A percentile compares a stretch with the other conserved stretches of the same genome.
phyloP scores from a whole-genome alignment of 441 rosid species.

The Mallotus repandus region DNA sequence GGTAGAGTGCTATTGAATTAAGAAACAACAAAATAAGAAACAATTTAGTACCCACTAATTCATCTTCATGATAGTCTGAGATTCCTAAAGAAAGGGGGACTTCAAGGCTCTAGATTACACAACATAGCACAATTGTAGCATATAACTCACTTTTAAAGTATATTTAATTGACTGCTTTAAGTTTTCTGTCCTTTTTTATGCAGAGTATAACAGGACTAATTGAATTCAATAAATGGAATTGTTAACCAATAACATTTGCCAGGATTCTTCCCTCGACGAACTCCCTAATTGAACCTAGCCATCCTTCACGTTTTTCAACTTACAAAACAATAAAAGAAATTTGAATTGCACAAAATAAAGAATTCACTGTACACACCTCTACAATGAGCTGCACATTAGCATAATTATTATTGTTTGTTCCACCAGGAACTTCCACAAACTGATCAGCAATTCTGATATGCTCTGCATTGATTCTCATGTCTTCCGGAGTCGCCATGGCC shows the following conservation, averaged over 20 bases:
- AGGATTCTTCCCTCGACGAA: slow-evolving; percentile 11
- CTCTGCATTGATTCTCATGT: slow-evolving; percentile 99
- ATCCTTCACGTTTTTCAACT: not conserved
- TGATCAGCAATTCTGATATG: slow-evolving; percentile 99
- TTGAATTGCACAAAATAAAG: not conserved
- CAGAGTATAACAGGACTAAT: slow-evolving; percentile 7
- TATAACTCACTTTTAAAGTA: not conserved
- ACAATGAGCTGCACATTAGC: slow-evolving; percentile 99
- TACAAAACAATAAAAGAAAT: slow-evolving; percentile 16
- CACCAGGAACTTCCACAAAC: slow-evolving; percentile 99
- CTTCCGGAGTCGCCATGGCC: slow-evolving; percentile 99
- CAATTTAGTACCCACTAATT: not conserved
- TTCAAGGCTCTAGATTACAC: slow-evolving; percentile 7
- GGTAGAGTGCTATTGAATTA: slow-evolving; percentile 10
- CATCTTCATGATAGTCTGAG: slow-evolving; percentile 15
- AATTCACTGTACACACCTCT: slow-evolving; percentile 64
- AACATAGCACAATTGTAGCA: not conserved
- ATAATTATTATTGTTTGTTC: slow-evolving; percentile 98
- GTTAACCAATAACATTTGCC: not conserved
- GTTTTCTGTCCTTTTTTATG: not conserved
- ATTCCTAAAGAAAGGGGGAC: slow-evolving; percentile 17
- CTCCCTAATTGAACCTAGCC: not conserved
- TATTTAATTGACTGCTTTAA: not conserved
- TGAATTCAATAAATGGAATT: slow-evolving; percentile 1
- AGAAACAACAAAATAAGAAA: slow-evolving; percentile 5